Evolutionary conservation across 768 basidiomycete species (phyloP).

Genomic region (Tylopilus subfusipes): DNA sequence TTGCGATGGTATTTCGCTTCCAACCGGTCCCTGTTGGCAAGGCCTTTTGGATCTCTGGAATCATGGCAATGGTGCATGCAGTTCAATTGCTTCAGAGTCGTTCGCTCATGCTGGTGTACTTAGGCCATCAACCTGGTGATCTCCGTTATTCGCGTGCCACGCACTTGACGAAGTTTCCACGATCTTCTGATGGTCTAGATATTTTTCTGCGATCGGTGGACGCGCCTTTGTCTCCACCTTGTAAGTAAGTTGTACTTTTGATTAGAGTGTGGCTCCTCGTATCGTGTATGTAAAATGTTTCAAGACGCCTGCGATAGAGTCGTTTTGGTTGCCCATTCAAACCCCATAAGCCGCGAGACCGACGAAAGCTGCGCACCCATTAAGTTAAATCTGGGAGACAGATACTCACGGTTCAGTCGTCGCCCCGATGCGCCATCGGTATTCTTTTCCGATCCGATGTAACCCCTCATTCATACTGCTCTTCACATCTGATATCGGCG

Average conservation of each 20-base stretch:
- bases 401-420: too few species aligned
- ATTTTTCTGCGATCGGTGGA: not conserved
- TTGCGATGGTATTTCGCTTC: constrained; percentile 36
- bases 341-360: too few species aligned
- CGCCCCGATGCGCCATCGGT: too few species aligned
- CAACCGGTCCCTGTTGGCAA: constrained; percentile 2
- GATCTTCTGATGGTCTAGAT: not conserved
- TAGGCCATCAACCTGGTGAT: constrained; percentile 8
- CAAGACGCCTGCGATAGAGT: not conserved
- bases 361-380: too few species aligned
- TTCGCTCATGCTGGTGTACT: not conserved
- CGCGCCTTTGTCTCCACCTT: not conserved
- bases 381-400: too few species aligned
- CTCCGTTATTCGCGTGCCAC: constrained; percentile 12
- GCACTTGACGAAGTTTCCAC: not conserved
- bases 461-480: too few species aligned
- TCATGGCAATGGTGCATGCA: constrained; percentile 34
- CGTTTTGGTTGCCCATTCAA: too few species aligned
- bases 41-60: constrained; percentile 44
- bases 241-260: too few species aligned
- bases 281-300: not conserved
- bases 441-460: too few species aligned
- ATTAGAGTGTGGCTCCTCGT: not conserved
- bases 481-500: too few species aligned
- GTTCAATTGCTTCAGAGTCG: too few species aligned